Conservation (phyloP, 1,284 basidiomycete species). For the Pseudozyma thailandica region DNA sequence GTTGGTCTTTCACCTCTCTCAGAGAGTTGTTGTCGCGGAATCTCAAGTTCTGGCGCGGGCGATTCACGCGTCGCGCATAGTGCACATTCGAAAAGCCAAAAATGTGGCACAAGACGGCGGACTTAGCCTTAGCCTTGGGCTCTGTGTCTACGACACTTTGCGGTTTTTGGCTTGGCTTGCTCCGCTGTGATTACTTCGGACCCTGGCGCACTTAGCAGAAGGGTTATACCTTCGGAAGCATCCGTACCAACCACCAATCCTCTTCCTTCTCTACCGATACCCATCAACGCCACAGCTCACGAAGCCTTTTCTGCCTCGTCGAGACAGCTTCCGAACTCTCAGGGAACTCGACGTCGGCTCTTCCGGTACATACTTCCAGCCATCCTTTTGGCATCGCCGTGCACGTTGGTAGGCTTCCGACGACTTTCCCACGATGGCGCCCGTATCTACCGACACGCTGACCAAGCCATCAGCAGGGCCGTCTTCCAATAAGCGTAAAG, state of each 20-base stretch:
- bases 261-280: not conserved
- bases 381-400: too few relatives aligned
- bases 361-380: not conserved
- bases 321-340: not conserved
- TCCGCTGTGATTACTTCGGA: conserved; percentile 1
- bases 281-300: not conserved
- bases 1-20: conserved; percentile 24
- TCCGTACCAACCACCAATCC: too few relatives aligned
- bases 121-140: too few relatives aligned
- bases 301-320: not conserved
- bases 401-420: conserved; percentile 15
- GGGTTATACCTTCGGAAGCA: not conserved
- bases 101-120: conserved; percentile 2
- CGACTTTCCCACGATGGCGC: conserved; percentile 31
- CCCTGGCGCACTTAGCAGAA: not conserved
- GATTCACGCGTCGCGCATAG: conserved; percentile 50
- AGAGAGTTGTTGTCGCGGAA: not conserved
- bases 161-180: too few relatives aligned
- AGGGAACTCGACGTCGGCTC: not conserved
- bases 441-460: conserved; percentile 38
- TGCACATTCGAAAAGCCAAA: not conserved
- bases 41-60: not conserved
- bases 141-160: too few relatives aligned
- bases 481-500: conserved; percentile 44
- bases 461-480: conserved; percentile 22